Evolutionary conservation across 225 moss, liverwort and hornwort genomes (phyloP), one percentile per base, ranked within the genome.

Genomic region (Climacium dendroides): DNA sequence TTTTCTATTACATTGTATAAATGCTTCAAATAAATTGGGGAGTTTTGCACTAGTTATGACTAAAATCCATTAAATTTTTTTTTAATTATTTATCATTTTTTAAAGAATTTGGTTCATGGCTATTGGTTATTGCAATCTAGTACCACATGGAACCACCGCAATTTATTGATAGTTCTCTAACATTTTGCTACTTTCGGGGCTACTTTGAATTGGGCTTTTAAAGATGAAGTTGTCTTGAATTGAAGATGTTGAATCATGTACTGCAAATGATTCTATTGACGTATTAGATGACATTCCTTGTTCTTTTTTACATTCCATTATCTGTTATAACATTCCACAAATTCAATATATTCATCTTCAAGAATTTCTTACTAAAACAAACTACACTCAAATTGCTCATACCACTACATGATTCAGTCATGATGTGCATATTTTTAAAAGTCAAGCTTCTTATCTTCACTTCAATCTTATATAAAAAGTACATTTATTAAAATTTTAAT

Each of bases 291-390:
- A 13, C 3, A 81, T 11, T 20, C 13, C 59, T 92, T 91, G 83
- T n/a, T 92, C 81, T 50, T 71, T 83, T 59, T 84, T 91, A 59
- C 92, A 92, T 86, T 92, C 62, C 76, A 64, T 35, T 24, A 89
- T 71, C 87, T 92, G 11, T 32, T 10, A 58, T 11, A 45, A 78
- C 13, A 83, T 72, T n/a, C 2, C 2, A 15, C 25, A 1, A 74
- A 43, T 75, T 82, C 7, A 75, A 55, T 45, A 5, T 45, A 35
- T 16, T 62, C 9, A 29, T 29, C 11, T 69, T 14, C 6, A 66
- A 13, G 7, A 6, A n/a, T 28, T 26, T 86, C 1, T 58, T 14
- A 39, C 6, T 25, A 5, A 1, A n/a, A 59, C 9, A 78, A 41
- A 39, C 6, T 52, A 65, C 3, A 53, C 4, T 4, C 50, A 53